These are phyloP conservation scores for Capsicum chinense DNA, from an alignment of 257 asterid genomes.

Conservation along the genomic window DNA sequence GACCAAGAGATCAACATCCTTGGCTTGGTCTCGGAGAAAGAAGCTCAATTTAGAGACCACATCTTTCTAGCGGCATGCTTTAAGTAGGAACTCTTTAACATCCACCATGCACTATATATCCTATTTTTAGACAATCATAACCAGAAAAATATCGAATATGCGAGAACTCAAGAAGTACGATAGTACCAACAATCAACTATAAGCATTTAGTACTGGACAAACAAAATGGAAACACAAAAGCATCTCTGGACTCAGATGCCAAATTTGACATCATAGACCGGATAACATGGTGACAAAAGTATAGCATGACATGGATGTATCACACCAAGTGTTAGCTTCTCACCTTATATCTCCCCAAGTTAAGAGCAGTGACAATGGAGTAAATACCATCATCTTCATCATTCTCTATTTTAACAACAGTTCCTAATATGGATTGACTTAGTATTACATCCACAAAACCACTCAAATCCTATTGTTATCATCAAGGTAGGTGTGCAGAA, in stretches of 20 bases:
- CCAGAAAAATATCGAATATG: constrained; percentile 26
- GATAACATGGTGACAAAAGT: neutral
- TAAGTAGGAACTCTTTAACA: constrained; percentile 64
- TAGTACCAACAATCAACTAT: neutral
- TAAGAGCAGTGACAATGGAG: constrained; percentile 70
- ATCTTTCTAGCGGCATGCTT: constrained; percentile 55
- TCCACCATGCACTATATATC: constrained; percentile 54
- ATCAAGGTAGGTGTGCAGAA: too few species aligned
- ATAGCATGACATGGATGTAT: neutral
- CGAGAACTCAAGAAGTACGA: neutral
- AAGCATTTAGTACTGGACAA: neutral
- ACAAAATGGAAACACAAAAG: neutral
- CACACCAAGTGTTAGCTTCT: constrained; percentile 34
- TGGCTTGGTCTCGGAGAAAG: constrained; percentile 51
- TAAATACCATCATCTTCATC: constrained; percentile 82
- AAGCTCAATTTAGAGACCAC: constrained; percentile 49
- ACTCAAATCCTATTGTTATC: too few species aligned
- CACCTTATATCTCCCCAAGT: constrained; percentile 81
- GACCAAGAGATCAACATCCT: constrained; percentile 53
- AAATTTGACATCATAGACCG: neutral
- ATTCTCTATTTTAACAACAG: too few species aligned
- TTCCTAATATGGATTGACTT: too few species aligned
- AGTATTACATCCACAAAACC: too few species aligned
- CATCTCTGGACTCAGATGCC: neutral
- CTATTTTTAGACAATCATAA: constrained; percentile 39